Base-by-base conservation (phyloP, 164 flowering plant genomes). In the Aristolochia californica region DNA sequence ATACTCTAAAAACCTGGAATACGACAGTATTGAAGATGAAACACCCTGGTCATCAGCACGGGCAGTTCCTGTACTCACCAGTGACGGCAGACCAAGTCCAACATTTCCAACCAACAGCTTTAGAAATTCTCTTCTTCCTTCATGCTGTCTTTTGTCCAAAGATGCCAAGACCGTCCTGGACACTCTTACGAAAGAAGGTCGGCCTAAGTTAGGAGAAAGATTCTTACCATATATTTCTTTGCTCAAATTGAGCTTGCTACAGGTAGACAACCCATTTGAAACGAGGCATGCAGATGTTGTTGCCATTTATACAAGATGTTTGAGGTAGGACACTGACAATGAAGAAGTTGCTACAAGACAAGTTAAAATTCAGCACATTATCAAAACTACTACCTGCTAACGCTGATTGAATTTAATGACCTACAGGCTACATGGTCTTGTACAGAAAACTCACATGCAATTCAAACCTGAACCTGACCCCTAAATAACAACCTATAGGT, bases 21-120 rank as follows among this genome's bases (percentile, higher is more conserved):
- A 91, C 25, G 96, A 84, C 93, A 88, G 80, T 66, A 96, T 80
- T 24, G 97, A 91, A 30, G 96, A 85, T 38, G 98, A 88, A 66
- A 84, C 96, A 59, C 89, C 95, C 71, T 91, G 96, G 4, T 93
- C 98, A 58, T 88, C 98, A 12, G 98, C 98, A 65, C 58, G 58
- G 28, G 95, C 95, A 40, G 74, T 84, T 45, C 82, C 83, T 63
- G 61, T 68, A 57, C 79, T 79, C 34, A 80, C 43, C 54, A 91
- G 62, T 62, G 88, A 66, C 13, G 96, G 75, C 18, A 67, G 59
- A 43, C 71, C 76, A 63, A 85, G 56, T 60, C 95, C 98, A 10
- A 59, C 85, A 80, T 82, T 88, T 53, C 93, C 95, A 53, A 82
- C 74, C 74, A 88, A 67, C 21, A 82, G 63, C 72, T 87, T 93